phyloP scores from a whole-genome alignment of 805 yeast genomes.

The Sugiyamaella valdiviana region DNA sequence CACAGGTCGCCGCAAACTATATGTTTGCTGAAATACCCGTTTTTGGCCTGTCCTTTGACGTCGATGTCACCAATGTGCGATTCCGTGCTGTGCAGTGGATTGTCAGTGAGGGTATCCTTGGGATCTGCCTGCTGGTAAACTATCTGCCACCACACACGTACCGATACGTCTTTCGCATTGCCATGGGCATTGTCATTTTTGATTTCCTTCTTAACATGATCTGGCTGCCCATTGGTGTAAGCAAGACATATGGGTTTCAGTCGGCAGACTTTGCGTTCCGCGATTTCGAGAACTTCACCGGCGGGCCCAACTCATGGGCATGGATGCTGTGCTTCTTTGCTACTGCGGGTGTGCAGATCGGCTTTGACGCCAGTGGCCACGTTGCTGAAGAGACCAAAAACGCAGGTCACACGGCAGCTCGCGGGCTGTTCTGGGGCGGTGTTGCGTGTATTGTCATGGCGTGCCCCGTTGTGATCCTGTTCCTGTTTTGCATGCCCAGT shows the following conservation, averaged over 20 bases:
- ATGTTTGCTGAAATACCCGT: slow-evolving; percentile 18
- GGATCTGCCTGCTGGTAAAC: slow-evolving; percentile 15
- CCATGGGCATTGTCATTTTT: slow-evolving; percentile 12
- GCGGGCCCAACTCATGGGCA: slow-evolving; percentile 20
- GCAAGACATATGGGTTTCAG: slow-evolving; percentile 21
- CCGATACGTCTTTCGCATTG: slow-evolving; percentile 16
- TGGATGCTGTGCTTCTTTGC: slow-evolving; percentile 22
- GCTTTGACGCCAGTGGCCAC: slow-evolving; percentile 24
- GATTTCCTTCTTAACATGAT: slow-evolving; percentile 19
- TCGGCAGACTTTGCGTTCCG: slow-evolving; percentile 17
- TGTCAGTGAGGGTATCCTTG: slow-evolving; percentile 18
- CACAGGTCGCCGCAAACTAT: slow-evolving; percentile 19
- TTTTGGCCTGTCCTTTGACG: slow-evolving; percentile 13
- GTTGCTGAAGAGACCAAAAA: slow-evolving; percentile 24
- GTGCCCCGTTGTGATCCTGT: slow-evolving; percentile 15
- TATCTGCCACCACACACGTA: slow-evolving; percentile 19
- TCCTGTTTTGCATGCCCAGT: slow-evolving; percentile 20
- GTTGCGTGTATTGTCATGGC: slow-evolving; percentile 15
- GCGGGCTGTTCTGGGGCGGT: slow-evolving; percentile 20
- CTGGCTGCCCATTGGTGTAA: slow-evolving; percentile 24
- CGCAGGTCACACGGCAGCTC: slow-evolving; percentile 19
- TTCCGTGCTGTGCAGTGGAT: slow-evolving; percentile 24
- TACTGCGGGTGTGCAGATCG: slow-evolving; percentile 20
- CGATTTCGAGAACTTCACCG: slow-evolving; percentile 13
- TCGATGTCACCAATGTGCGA: slow-evolving; percentile 14